Percentiles rank a stretch among this genome's conserved stretches.
These are phyloP conservation scores for Neolecta irregularis DNA, from an alignment of 1,139 yeast genomes.

Conservation along the genomic window DNA sequence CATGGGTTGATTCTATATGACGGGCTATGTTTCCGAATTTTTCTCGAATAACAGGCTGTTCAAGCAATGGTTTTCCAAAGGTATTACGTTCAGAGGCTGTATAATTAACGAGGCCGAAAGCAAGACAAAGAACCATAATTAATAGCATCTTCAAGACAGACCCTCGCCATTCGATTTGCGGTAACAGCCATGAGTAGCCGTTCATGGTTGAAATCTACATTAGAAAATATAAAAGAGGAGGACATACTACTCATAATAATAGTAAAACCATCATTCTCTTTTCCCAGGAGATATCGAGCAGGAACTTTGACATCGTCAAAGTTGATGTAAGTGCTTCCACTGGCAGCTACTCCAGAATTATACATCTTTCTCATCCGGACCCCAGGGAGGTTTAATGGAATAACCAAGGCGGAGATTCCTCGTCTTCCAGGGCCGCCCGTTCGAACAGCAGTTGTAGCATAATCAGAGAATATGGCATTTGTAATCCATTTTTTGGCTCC, in stretches of 20 bases:
- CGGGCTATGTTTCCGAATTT: constrained; percentile 32
- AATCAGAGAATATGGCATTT: constrained; percentile 22
- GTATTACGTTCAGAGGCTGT: constrained; percentile 31
- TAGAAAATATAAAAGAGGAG: no score
- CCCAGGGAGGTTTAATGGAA: constrained; percentile 29
- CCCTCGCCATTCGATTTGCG: constrained; percentile 29
- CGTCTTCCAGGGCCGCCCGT: constrained; percentile 28
- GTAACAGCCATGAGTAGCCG: constrained; percentile 30
- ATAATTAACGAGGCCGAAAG: no score
- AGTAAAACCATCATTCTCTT: constrained; percentile 31
- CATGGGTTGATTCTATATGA: constrained; percentile 27
- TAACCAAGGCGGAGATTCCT: constrained; percentile 29
- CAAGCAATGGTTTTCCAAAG: constrained; percentile 29
- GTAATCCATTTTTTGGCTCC: constrained; percentile 35
- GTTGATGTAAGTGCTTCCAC: constrained; percentile 29
- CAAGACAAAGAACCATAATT: no score
- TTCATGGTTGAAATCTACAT: constrained; percentile 34
- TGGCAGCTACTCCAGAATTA: constrained; percentile 29
- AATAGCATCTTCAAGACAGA: constrained; percentile 29
- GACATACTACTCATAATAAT: constrained; percentile 32
- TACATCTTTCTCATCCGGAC: constrained; percentile 26
- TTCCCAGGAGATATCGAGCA: constrained; percentile 29
- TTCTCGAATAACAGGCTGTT: constrained; percentile 31
- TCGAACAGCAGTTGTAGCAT: constrained; percentile 32
- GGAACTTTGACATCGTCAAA: constrained; percentile 34